phyloP scores from a whole-genome alignment of 495 filamentous ascomycete genomes.

The Aspergillus olivimuriae region DNA sequence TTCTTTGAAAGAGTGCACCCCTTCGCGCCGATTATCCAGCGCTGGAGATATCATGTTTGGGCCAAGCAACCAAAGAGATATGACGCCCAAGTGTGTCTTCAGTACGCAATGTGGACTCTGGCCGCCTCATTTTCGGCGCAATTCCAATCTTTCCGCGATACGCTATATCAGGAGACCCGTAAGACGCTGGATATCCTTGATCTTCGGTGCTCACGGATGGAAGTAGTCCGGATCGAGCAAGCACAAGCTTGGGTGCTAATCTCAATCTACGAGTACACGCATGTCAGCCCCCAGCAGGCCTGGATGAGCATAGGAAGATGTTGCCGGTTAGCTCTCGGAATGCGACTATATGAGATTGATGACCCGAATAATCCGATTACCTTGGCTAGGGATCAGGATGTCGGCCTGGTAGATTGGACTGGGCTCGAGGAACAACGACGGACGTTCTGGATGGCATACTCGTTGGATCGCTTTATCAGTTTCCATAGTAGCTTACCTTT shows the following conservation, averaged over 20 bases:
- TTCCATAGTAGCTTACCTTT: constrained; percentile 40
- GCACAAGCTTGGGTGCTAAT: constrained; percentile 51
- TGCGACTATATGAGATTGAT: constrained; percentile 46
- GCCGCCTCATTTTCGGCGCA: constrained; percentile 48
- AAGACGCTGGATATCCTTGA: constrained; percentile 33
- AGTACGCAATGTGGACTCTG: constrained; percentile 51
- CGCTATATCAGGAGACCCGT: constrained; percentile 42
- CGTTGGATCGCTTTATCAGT: constrained; percentile 46
- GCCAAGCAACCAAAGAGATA: constrained; percentile 19
- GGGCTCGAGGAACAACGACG: constrained; percentile 44
- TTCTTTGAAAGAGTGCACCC: constrained; percentile 55
- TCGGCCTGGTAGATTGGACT: constrained; percentile 16
- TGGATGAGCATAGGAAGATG: constrained; percentile 50
- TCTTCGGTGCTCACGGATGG: not conserved
- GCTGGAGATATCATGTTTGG: constrained; percentile 38
- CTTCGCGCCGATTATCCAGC: constrained; percentile 47
- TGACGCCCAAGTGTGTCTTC: constrained; percentile 35
- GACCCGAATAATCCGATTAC: constrained; percentile 13
- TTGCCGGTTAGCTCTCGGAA: constrained; percentile 46
- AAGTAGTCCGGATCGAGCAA: constrained; percentile 27
- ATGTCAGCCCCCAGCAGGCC: constrained; percentile 37
- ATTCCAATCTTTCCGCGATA: constrained; percentile 39
- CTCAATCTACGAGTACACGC: constrained; percentile 47
- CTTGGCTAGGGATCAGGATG: constrained; percentile 8
- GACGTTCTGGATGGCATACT: constrained; percentile 52